Base-by-base conservation (phyloP, 129 eudicot genomes). In the Tagetes erecta region DNA sequence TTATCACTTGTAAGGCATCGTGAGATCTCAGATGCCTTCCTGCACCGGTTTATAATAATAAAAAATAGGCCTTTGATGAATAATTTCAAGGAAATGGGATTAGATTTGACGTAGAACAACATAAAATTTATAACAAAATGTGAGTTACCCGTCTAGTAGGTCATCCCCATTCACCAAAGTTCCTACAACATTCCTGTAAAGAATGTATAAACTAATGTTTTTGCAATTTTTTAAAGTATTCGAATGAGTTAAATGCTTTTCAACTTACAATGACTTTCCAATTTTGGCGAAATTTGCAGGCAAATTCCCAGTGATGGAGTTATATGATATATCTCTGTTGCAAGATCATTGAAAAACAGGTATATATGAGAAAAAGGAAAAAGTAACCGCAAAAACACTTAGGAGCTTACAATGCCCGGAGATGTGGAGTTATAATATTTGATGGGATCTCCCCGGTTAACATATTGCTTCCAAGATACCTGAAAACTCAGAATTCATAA, bases 381-480 rank as follows among this genome's bases (percentile, higher is more conserved):
- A 57, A 37, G 73, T 5, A 6, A 47, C 41, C 2, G 0, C 79
- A 40, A 37, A 47, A 4, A 31, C 37, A 74, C 6, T 69, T 47
- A 0, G 11, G 46, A 64, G 69, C 87, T 70, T 88, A 88, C 95
- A 88, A 64, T 20, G 91, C 88, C 39, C 82, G 63, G 39, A 88
- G 95, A 40, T 79, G 71, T 53, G 88, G 80, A 76, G 82, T 82
- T 78, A 84, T 66, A 42, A 88, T 73, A 71, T 72, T 81, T 73
- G 83, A 66, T 20, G 95, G 87, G 71, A 86, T 77, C 79, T 81
- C 84, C 45, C 95, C 95, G 9, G 9, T 76, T 64, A 88, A 73
- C 80, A 79, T 78, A 80, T 88, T 88, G 83, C 84, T 86, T 80
- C 95, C 95, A 51, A 88, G 88, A 84, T 86, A 88, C 80, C 95